Evolutionary conservation across 441 rosid genomes (phyloP).

Genomic region (Gossypium laxum): DNA sequence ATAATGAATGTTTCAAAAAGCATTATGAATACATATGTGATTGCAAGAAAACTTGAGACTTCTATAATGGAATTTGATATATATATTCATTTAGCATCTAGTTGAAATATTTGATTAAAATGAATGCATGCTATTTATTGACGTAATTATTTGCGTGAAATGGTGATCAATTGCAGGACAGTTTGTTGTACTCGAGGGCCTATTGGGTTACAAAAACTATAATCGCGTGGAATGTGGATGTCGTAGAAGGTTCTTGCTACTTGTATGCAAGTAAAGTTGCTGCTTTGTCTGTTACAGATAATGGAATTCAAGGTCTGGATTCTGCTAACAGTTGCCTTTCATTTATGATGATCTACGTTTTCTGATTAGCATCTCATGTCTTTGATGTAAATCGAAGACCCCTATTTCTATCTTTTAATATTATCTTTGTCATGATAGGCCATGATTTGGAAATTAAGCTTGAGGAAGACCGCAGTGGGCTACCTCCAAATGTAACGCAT

Average conservation of each 20-base stretch:
- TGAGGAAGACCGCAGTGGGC: constrained; percentile 40
- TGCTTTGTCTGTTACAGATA: constrained; percentile 40
- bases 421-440: constrained; percentile 37
- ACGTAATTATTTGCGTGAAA: constrained; percentile 12
- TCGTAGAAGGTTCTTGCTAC: constrained; percentile 52
- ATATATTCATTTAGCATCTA: neutral
- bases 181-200: constrained; percentile 52
- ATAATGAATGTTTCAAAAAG: neutral
- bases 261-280: constrained; percentile 60
- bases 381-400: constrained; percentile 5
- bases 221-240: constrained; percentile 75
- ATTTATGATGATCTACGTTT: neutral
- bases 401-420: neutral
- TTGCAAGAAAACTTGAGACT: neutral
- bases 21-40: neutral
- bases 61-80: neutral
- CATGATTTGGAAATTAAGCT: constrained; percentile 49
- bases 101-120: neutral
- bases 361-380: neutral
- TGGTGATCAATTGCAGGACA: constrained; percentile 41
- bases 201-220: constrained; percentile 56
- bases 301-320: constrained; percentile 50
- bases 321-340: neutral
- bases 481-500: constrained; percentile 39
- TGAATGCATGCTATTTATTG: neutral